Evolutionary conservation across 176 grass and related monocot genomes (phyloP), one percentile per base, ranked within the genome.

Genomic region (Eleusine indica): DNA sequence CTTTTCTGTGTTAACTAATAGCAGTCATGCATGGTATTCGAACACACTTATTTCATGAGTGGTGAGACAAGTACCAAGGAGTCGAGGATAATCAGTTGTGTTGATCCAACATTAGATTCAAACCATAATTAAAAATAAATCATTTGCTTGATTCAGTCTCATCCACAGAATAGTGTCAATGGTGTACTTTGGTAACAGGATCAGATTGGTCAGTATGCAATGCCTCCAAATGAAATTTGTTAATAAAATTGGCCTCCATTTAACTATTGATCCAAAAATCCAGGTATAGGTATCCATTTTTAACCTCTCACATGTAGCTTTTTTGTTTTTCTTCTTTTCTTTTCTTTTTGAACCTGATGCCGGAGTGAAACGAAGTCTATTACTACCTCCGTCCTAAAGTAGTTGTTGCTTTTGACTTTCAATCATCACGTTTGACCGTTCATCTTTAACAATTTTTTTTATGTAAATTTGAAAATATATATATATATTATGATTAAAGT

Each of bases 231-330:
- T 73, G 37, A 46, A 39, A 38, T 12, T 65, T 43, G 54, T 87
- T 65, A 30, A 49, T 66, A 54, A 80, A 40, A 52, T 82, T 76
- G n/a, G 10, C 47, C 44, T 32, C 37, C n/a, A 77, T 48, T 22
- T 72, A 88, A 37, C 63, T 82, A 76, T 80, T 29, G 6, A n/a
- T 65, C 80, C 54, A 88, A 29, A 71, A 81, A 54, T 32, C 63
- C 52, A 4, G 16, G 71, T 43, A 54, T 32, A 17, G 65, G 63
- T 71, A 5, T 57, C 46, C 46, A 75, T 75, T 46, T 68, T 80
- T 75, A 80, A 74, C 48, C 5, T 66, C 21, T 75, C 62, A 68
- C 35, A 6, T 57, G 18, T 39, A 58, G 58, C 48, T 66, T 64
- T 6, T 63, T 56, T 25, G 42, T 66, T 84, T 66, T 46, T 22